phyloP scores from a whole-genome alignment of 805 yeast species.

The Myxozyma melibiosi region DNA sequence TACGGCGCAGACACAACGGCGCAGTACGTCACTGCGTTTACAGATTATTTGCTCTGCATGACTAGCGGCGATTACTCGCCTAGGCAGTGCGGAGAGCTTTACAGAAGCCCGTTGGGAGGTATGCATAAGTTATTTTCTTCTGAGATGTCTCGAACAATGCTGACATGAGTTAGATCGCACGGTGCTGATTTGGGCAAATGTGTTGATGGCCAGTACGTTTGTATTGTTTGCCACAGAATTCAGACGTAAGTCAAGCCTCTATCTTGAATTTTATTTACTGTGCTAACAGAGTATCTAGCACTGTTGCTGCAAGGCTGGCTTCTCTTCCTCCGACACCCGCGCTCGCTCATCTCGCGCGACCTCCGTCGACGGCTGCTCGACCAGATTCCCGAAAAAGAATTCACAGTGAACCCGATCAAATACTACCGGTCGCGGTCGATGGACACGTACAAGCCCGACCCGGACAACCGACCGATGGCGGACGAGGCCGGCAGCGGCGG shows the following conservation, averaged over 20 bases:
- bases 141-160: neutral
- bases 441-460: neutral
- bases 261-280: neutral
- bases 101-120: slow-evolving; percentile 8
- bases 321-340: slow-evolving; percentile 13
- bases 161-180: neutral
- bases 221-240: slow-evolving; percentile 13
- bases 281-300: slow-evolving; percentile 1
- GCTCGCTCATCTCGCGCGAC: slow-evolving; percentile 2
- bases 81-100: neutral
- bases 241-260: slow-evolving; percentile 1
- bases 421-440: slow-evolving; percentile 1
- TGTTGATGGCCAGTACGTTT: slow-evolving; percentile 9
- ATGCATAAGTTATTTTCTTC: neutral
- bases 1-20: neutral
- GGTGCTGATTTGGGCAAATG: slow-evolving; percentile 5
- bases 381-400: slow-evolving; percentile 6
- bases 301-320: slow-evolving; percentile 24
- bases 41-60: slow-evolving; percentile 8
- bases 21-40: neutral
- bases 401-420: slow-evolving; percentile 4
- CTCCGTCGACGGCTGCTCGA: neutral
- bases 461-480: too few species aligned
- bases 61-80: neutral
- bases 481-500: too few species aligned